Evolutionary conservation across 805 yeast species (phyloP), one percentile per base, ranked within the genome.

Genomic region (Yueomyces sp.): DNA sequence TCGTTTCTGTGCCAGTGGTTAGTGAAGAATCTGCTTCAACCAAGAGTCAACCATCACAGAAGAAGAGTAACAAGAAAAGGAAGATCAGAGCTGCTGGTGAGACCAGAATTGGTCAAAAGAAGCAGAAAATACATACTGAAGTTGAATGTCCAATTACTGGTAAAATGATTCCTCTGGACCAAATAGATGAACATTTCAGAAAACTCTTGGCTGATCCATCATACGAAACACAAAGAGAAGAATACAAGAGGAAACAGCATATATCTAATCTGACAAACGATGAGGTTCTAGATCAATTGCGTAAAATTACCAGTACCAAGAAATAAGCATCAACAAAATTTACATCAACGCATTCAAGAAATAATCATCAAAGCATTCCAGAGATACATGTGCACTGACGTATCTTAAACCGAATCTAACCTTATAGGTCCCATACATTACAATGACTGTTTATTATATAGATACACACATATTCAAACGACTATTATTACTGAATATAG

Each of bases 71-170:
- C 6, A 49, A 49, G 34, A 40, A 44, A 12, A 49, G 44, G 36
- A 81, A 81, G 50, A 72, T 85, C 29, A 70, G 69, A 48, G 72
- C 83, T 3, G 85, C 83, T 3, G 94, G 94, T 3, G 79, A 79
- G 43, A 72, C 86, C 1, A 63, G 94, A 53, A 54, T 69, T 49
- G 47, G 48, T 42, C 49, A 47, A 40, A 47, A 44, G 28, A 43
- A 42, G 26, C 9, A 36, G 28, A 37, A 46, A 5, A 9, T 6
- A 9, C 26, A 9, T 5, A 63, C 58, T 6, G 50, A 65, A 40
- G 72, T 87, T 37, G 71, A 67, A 49, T 85, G 95, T 56, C 96
- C 96, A n/a, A 67, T 84, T 37, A 84, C 95, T 0, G 80, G 80
- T 2, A 72, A 77, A 52, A 53, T 71, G 55, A 72, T 88, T 2